phyloP scores from a whole-genome alignment of 2,329 filamentous ascomycete species.

The Teratosphaeria viscida region DNA sequence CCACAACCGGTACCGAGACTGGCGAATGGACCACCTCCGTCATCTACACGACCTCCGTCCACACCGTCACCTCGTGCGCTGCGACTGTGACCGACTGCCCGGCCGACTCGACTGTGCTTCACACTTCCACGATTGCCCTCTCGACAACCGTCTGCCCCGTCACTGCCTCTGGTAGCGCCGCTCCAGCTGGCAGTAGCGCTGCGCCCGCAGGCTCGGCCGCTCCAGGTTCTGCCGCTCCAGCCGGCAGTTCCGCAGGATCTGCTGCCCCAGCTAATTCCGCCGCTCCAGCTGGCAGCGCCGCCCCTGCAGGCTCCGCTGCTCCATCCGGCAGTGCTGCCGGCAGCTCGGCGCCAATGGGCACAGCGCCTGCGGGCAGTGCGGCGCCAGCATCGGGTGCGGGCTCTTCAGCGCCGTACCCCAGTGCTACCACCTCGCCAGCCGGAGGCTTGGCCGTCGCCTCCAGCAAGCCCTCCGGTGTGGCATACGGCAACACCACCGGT shows the following conservation, averaged over 20 bases:
- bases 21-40: neutral
- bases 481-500: conserved; percentile 6
- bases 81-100: conserved; percentile 15
- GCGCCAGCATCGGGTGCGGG: neutral
- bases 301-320: neutral
- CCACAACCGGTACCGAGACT: neutral
- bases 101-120: conserved; percentile 13
- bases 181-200: neutral
- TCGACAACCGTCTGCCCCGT: conserved; percentile 33
- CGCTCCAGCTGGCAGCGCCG: neutral
- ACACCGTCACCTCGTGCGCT: conserved; percentile 3
- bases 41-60: neutral
- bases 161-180: conserved; percentile 11
- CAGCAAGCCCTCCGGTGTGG: conserved; percentile 4
- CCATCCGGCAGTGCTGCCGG: neutral
- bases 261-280: neutral
- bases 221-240: neutral
- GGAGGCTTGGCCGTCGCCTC: neutral
- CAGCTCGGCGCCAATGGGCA: neutral
- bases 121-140: conserved; percentile 28
- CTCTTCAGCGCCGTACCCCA: conserved; percentile 4
- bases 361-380: conserved; percentile 2
- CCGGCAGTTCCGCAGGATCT: neutral
- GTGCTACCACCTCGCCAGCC: conserved; percentile 1
- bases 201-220: neutral